Evolutionary conservation across 768 basidiomycete species (phyloP).

Genomic region (Strobilomyces dryophilus): DNA sequence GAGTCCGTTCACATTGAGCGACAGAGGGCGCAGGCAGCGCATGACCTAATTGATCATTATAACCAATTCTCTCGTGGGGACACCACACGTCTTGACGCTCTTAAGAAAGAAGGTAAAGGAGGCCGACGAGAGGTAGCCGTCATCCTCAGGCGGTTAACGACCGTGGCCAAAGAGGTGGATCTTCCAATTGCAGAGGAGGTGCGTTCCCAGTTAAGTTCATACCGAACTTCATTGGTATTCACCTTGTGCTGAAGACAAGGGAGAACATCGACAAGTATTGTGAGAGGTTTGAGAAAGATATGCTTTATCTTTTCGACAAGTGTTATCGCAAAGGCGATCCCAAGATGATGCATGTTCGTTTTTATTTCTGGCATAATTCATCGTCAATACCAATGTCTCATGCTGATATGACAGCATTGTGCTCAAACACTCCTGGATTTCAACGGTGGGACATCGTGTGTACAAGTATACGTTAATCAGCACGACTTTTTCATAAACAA

Average conservation of each 20-base stretch:
- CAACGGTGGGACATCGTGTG: constrained; percentile 94
- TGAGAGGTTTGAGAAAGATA: constrained; percentile 98
- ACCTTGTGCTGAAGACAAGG: constrained; percentile 52
- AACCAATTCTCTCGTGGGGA: constrained; percentile 87
- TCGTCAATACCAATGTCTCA: constrained; percentile 7
- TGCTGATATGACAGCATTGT: constrained; percentile 67
- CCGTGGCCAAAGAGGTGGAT: constrained; percentile 92
- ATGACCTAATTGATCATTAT: constrained; percentile 91
- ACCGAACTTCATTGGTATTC: background rate
- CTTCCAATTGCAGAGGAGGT: constrained; percentile 80
- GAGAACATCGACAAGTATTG: constrained; percentile 96
- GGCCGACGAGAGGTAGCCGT: constrained; percentile 88
- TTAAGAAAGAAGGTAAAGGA: constrained; percentile 84
- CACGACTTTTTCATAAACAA: constrained; percentile 99
- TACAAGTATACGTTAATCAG: constrained; percentile 98
- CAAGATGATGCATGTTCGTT: constrained; percentile 94
- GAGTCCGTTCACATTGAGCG: constrained; percentile 92
- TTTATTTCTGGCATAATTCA: constrained; percentile 12
- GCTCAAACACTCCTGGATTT: constrained; percentile 96
- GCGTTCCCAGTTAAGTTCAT: constrained; percentile 5
- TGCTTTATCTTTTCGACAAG: constrained; percentile 91
- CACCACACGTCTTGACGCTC: constrained; percentile 64
- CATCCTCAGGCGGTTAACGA: constrained; percentile 76
- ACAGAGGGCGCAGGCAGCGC: constrained; percentile 89
- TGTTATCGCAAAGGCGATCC: constrained; percentile 97